Percentiles rank a stretch among this genome's conserved stretches.
Evolutionary conservation across 768 basidiomycete genomes (phyloP).

Genomic region (Trametes cinnabarina): DNA sequence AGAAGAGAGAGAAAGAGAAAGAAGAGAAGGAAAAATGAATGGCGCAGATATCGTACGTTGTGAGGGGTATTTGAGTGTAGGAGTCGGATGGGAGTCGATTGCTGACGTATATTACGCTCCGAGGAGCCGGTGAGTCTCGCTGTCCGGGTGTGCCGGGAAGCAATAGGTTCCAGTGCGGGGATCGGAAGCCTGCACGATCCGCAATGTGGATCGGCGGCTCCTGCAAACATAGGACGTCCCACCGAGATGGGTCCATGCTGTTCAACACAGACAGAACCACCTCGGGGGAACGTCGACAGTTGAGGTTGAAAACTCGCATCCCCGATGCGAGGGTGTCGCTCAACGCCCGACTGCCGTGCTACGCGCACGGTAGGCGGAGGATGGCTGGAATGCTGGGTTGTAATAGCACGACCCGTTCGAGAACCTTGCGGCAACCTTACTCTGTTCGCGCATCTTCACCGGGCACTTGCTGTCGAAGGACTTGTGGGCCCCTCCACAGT

Average conservation of each 20-base stretch:
- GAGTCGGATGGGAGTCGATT: constrained; percentile 1
- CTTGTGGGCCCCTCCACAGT: constrained; percentile 1
- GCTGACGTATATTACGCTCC: constrained; percentile 2
- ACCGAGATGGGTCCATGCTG: background rate
- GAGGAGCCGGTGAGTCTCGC: background rate
- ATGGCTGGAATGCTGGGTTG: background rate
- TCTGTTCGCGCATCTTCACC: background rate
- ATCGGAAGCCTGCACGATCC: background rate
- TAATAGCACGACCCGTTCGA: background rate
- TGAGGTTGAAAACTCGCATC: background rate
- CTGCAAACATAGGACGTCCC: background rate
- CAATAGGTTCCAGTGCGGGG: background rate
- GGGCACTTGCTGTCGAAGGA: background rate
- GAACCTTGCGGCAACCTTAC: background rate
- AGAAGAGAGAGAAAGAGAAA: background rate
- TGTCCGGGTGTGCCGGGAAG: background rate
- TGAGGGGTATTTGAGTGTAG: background rate
- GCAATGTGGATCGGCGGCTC: background rate
- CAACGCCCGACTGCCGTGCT: background rate
- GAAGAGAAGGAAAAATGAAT: background rate
- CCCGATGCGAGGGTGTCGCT: background rate
- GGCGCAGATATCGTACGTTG: background rate
- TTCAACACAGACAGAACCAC: background rate
- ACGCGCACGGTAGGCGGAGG: too few species aligned
- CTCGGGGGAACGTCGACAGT: background rate